Evolutionary conservation across 2,329 filamentous ascomycete genomes (phyloP).

Genomic region (Fusarium kyushuense): DNA sequence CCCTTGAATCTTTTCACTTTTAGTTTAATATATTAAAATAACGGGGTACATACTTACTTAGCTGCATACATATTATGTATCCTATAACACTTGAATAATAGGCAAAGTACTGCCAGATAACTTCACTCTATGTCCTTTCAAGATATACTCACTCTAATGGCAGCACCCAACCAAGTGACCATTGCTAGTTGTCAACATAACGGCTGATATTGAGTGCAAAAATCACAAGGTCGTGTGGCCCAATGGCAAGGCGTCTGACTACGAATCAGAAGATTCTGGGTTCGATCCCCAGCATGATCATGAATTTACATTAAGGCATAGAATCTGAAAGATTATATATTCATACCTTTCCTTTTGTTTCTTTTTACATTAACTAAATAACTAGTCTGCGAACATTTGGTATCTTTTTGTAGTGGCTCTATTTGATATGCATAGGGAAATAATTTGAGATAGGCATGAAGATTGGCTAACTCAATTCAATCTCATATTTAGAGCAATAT

Average conservation of each 20-base stretch:
- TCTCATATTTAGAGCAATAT: too few relatives aligned
- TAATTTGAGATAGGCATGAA: too few relatives aligned
- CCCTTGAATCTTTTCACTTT: too few relatives aligned
- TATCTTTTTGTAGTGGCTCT: too few relatives aligned
- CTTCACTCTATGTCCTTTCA: neutral
- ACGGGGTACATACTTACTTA: too few relatives aligned
- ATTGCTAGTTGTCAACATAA: neutral
- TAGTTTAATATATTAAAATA: too few relatives aligned
- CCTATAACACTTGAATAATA: too few relatives aligned
- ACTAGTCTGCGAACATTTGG: too few relatives aligned
- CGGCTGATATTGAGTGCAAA: neutral
- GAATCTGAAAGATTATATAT: neutral
- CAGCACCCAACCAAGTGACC: neutral
- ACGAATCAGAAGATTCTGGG: constrained; percentile 49
- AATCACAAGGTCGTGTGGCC: constrained; percentile 30
- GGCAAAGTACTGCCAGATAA: too few relatives aligned
- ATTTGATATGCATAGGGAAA: too few relatives aligned
- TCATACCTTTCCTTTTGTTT: neutral
- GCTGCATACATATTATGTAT: too few relatives aligned
- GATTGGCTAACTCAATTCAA: too few relatives aligned
- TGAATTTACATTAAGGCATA: neutral
- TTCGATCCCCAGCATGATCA: constrained; percentile 47
- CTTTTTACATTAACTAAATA: rapidly evolving
- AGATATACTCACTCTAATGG: neutral
- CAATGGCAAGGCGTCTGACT: constrained; percentile 48